Conservation (phyloP, 306 rosid species). For the Sesbania bispinosa region DNA sequence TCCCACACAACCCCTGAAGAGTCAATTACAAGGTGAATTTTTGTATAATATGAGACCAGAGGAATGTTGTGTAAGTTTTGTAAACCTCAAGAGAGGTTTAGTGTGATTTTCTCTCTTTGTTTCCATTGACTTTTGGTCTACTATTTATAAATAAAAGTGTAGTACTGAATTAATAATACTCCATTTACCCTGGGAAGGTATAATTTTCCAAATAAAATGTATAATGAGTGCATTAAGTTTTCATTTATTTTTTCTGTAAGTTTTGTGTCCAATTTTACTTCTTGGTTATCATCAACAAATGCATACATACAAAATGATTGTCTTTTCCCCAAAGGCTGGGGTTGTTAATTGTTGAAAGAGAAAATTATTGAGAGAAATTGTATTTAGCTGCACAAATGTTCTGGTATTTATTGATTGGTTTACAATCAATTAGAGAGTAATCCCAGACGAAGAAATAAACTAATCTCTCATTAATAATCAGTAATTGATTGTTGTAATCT, state of each 20-base stretch:
- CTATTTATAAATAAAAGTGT: background rate
- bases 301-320: background rate
- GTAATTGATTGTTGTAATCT: background rate
- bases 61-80: background rate
- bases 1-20: background rate
- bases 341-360: background rate
- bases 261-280: background rate
- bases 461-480: background rate
- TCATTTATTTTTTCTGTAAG: background rate
- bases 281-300: background rate
- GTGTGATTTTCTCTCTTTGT: background rate
- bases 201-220: background rate
- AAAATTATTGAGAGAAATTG: background rate
- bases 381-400: background rate
- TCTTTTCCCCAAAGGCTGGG: background rate
- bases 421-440: background rate
- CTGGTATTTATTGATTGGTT: background rate
- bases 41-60: background rate
- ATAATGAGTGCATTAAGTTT: background rate
- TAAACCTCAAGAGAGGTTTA: background rate
- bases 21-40: background rate
- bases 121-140: background rate
- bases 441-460: background rate
- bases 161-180: background rate
- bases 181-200: background rate